phyloP scores from a whole-genome alignment of 768 basidiomycete species.

The Trametes meyenii region DNA sequence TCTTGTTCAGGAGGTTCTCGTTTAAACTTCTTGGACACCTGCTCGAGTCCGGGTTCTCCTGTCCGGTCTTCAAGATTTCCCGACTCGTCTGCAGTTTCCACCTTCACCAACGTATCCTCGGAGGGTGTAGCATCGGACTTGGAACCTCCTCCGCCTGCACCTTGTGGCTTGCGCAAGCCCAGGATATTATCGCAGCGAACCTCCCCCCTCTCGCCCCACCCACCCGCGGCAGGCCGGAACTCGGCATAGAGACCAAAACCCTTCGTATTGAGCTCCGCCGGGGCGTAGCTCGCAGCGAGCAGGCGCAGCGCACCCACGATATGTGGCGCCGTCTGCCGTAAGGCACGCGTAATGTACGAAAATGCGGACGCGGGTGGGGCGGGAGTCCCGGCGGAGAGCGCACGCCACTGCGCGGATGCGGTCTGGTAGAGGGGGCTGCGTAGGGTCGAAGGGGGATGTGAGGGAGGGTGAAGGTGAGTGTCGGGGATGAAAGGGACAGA shows the following conservation, averaged over 20 bases:
- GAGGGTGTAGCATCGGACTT: conserved; percentile 6
- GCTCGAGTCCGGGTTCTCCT: conserved; percentile 30
- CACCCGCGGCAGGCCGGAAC: conserved; percentile 80
- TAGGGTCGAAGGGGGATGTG: conserved; percentile 1
- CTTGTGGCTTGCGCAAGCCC: conserved; percentile 42
- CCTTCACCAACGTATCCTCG: conserved; percentile 23
- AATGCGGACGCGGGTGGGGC: conserved; percentile 76
- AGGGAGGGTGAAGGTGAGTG: neutral
- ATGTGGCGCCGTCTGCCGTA: conserved; percentile 78
- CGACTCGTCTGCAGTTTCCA: conserved; percentile 25
- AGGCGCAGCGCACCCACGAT: conserved; percentile 78
- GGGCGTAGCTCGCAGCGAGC: conserved; percentile 59
- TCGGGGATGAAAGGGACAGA: neutral
- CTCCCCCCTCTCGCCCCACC: conserved; percentile 85
- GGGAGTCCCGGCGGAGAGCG: conserved; percentile 70
- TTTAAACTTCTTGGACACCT: conserved; percentile 43
- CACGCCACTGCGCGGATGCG: conserved; percentile 72
- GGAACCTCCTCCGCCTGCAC: neutral
- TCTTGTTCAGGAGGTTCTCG: conserved; percentile 36
- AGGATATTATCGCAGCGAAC: conserved; percentile 73
- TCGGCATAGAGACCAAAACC: conserved; percentile 85
- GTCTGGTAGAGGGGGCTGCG: conserved; percentile 79
- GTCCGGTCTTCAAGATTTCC: conserved; percentile 20
- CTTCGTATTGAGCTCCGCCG: conserved; percentile 58
- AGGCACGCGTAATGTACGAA: conserved; percentile 77